These are phyloP conservation scores for Fraxinus quadrangulata DNA, from an alignment of 257 asterid species.

Conservation along the genomic window DNA sequence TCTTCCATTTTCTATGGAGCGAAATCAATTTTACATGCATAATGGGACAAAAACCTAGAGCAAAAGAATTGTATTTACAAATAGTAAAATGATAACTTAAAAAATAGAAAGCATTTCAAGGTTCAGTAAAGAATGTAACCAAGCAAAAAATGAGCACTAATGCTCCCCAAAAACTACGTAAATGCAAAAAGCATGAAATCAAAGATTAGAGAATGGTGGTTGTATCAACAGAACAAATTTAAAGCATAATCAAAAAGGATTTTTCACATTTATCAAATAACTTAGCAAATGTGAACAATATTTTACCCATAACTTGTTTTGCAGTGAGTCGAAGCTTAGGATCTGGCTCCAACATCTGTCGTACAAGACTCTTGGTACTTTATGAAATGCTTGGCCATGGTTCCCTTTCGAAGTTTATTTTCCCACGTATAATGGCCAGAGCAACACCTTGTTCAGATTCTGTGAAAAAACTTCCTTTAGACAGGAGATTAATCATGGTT, in stretches of 20 bases:
- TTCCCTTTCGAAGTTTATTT: slow-evolving; percentile 85
- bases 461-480: slow-evolving; percentile 39
- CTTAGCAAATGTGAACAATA: slow-evolving; percentile 23
- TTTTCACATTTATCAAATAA: slow-evolving; percentile 16
- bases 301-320: slow-evolving; percentile 85
- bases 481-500: slow-evolving; percentile 17
- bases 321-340: slow-evolving; percentile 86
- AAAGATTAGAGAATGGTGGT: slow-evolving; percentile 15
- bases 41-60: slow-evolving; percentile 3
- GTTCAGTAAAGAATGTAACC: background rate
- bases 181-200: slow-evolving; percentile 13
- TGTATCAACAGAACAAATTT: slow-evolving; percentile 3
- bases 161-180: slow-evolving; percentile 11
- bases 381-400: slow-evolving; percentile 96
- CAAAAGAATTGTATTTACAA: background rate
- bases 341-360: slow-evolving; percentile 94
- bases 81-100: background rate
- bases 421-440: slow-evolving; percentile 83
- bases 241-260: slow-evolving; percentile 17
- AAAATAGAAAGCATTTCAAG: background rate
- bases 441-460: slow-evolving; percentile 99
- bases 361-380: slow-evolving; percentile 79
- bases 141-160: slow-evolving; percentile 13
- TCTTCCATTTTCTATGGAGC: background rate
- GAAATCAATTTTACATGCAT: background rate